phyloP scores from a whole-genome alignment of 106 monocot species.

The Ottelia alismoides region DNA sequence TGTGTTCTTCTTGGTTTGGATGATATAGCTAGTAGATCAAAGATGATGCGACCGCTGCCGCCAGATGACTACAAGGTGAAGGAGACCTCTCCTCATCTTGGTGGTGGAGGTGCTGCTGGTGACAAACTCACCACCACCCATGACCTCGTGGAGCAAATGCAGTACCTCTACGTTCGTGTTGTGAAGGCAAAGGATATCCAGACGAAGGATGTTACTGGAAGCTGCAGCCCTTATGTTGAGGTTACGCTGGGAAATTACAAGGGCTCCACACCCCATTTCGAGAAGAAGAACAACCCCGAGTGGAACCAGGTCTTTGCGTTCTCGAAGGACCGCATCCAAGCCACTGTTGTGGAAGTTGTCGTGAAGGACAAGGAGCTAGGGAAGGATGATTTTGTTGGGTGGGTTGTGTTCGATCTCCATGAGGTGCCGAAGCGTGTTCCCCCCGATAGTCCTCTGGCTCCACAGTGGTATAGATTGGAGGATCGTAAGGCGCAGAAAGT shows the following conservation, averaged over 20 bases:
- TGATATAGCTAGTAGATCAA: constrained; percentile 5
- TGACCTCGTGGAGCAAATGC: constrained; percentile 25
- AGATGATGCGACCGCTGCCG: constrained; percentile 11
- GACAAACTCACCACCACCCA: constrained; percentile 17
- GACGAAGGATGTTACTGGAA: constrained; percentile 16
- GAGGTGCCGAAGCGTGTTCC: constrained; percentile 17
- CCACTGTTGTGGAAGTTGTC: constrained; percentile 1
- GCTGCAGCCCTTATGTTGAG: constrained; percentile 19
- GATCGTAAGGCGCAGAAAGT: constrained; percentile 13
- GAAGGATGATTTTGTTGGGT: constrained; percentile 22
- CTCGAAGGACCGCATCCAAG: constrained; percentile 20
- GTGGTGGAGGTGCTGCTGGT: constrained; percentile 6
- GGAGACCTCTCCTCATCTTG: constrained; percentile 22
- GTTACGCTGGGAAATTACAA: constrained; percentile 22
- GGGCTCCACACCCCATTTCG: constrained; percentile 12
- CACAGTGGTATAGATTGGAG: constrained; percentile 23
- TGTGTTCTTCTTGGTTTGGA: not conserved
- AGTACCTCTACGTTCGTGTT: constrained; percentile 18
- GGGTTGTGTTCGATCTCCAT: constrained; percentile 10
- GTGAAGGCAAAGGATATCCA: constrained; percentile 20
- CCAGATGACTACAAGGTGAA: constrained; percentile 11
- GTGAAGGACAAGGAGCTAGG: constrained; percentile 21
- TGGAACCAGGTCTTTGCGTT: constrained; percentile 25
- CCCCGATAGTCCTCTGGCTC: constrained; percentile 20
- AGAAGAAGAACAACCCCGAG: constrained; percentile 20